phyloP scores from a whole-genome alignment of 495 filamentous ascomycete species.

The Hypomontagnella submonticulosa region DNA sequence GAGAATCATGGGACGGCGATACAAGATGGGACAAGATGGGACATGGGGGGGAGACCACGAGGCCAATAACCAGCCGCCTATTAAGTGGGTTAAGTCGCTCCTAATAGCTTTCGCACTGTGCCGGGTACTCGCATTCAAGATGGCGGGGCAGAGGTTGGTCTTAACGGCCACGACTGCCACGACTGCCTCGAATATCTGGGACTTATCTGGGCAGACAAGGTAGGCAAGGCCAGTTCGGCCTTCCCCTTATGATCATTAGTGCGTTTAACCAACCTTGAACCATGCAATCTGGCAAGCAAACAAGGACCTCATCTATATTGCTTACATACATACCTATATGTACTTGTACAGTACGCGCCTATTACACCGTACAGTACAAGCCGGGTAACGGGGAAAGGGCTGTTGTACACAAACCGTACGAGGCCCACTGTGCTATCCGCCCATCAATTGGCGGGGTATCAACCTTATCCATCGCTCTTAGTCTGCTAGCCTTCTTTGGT shows the following conservation, averaged over 20 bases:
- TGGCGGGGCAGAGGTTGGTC: not conserved
- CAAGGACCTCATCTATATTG: too few species aligned
- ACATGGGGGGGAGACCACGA: slow-evolving; percentile 34
- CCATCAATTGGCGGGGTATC: slow-evolving; percentile 40
- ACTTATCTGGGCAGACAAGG: too few species aligned
- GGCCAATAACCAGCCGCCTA: slow-evolving; percentile 44
- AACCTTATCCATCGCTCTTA: slow-evolving; percentile 43
- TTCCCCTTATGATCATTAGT: too few species aligned
- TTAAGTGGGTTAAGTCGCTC: slow-evolving; percentile 9
- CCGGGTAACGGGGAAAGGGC: too few species aligned
- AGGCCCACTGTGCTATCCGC: slow-evolving; percentile 32
- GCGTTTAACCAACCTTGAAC: too few species aligned
- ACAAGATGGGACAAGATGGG: slow-evolving; percentile 36
- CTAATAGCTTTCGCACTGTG: slow-evolving; percentile 30
- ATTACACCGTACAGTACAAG: too few species aligned
- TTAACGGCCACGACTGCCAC: too few species aligned
- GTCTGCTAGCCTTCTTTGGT: slow-evolving; percentile 8
- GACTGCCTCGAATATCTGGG: too few species aligned
- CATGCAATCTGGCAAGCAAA: too few species aligned
- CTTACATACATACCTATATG: too few species aligned
- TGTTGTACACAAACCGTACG: slow-evolving; percentile 9
- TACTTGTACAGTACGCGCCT: too few species aligned
- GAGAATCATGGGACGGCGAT: slow-evolving; percentile 45
- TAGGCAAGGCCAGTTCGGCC: too few species aligned
- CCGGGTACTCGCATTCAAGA: slow-evolving; percentile 26